A percentile compares a stretch with the other conserved stretches of the same genome.
These are phyloP conservation scores for Metschnikowia shivogae DNA, from an alignment of 805 yeast species.

Conservation along the genomic window DNA sequence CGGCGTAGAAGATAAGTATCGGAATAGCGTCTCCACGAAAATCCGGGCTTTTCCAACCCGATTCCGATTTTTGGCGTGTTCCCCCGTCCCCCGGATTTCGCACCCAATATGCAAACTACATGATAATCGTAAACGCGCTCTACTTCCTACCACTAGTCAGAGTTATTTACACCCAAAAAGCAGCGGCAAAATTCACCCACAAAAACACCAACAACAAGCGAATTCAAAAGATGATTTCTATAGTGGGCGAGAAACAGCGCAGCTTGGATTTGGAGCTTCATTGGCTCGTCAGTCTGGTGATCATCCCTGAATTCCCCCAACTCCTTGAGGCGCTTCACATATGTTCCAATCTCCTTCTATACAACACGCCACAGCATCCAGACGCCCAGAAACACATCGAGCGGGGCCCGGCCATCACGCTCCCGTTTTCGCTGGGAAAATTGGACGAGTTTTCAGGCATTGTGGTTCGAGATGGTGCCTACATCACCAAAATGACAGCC, in stretches of 20 bases:
- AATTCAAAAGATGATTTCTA: conserved; percentile 1
- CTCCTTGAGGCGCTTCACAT: conserved; percentile 34
- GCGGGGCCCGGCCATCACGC: conserved; percentile 41
- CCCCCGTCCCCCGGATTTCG: too few species aligned
- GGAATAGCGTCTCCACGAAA: too few species aligned
- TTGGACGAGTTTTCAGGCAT: conserved; percentile 59
- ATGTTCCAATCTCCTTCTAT: conserved; percentile 33
- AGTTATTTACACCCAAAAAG: too few species aligned
- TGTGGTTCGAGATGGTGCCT: conserved; percentile 51
- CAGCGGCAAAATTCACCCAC: too few species aligned
- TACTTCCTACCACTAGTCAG: too few species aligned
- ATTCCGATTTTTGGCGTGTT: too few species aligned
- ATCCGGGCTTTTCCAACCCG: too few species aligned
- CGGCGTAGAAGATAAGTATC: too few species aligned
- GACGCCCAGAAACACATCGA: conserved; percentile 23
- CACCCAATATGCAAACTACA: too few species aligned
- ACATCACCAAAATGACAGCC: conserved; percentile 46
- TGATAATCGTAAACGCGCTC: too few species aligned
- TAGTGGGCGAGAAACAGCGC: conserved; percentile 5
- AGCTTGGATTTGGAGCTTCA: conserved; percentile 19
- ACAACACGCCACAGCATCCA: conserved; percentile 36
- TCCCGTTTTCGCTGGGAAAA: conserved; percentile 55
- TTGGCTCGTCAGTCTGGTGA: conserved; percentile 16
- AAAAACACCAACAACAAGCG: too few species aligned
- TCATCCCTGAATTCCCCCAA: conserved; percentile 18